phyloP scores from a whole-genome alignment of 2,329 filamentous ascomycete species.

The Taxawa tesnikishii region DNA sequence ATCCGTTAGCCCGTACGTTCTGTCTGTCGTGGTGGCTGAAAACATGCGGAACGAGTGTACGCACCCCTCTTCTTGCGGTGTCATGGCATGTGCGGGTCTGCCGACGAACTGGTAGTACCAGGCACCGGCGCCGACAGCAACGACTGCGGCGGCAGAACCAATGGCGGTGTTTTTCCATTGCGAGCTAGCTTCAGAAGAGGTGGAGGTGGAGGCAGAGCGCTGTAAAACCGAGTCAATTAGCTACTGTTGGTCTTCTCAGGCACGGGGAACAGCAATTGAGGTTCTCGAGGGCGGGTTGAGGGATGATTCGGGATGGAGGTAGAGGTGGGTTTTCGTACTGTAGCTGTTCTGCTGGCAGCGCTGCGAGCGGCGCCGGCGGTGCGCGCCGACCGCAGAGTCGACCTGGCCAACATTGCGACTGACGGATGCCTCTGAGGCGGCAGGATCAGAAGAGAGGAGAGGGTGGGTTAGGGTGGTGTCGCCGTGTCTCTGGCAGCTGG shows the following conservation, averaged over 20 bases:
- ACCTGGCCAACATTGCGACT: slow-evolving; percentile 72
- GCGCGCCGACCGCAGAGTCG: slow-evolving; percentile 80
- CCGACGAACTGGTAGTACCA: slow-evolving; percentile 98
- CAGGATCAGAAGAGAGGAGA: slow-evolving; percentile 1
- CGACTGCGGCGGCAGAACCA: slow-evolving; percentile 72
- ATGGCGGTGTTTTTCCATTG: slow-evolving; percentile 76
- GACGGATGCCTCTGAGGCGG: slow-evolving; percentile 1
- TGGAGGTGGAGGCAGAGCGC: slow-evolving; percentile 57
- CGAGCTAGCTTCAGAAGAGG: slow-evolving; percentile 54
- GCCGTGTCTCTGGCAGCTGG: slow-evolving; percentile 1
- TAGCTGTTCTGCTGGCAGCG: slow-evolving; percentile 32
- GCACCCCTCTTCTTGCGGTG: slow-evolving; percentile 96
- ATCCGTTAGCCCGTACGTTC: slow-evolving; percentile 4
- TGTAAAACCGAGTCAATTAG: slow-evolving; percentile 17
- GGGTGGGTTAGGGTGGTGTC: slow-evolving; percentile 1
- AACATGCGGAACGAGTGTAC: too few species aligned
- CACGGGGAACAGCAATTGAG: slow-evolving; percentile 10
- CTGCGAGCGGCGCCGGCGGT: slow-evolving; percentile 69
- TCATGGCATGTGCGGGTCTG: slow-evolving; percentile 74
- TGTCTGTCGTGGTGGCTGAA: too few species aligned
- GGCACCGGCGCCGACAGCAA: slow-evolving; percentile 78
- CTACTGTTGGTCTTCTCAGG: background rate
- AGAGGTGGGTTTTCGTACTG: slow-evolving; percentile 22
- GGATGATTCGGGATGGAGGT: background rate
- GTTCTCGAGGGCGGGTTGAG: slow-evolving; percentile 12